A percentile compares a stretch with the other conserved stretches of the same genome.
Conservation (phyloP, 768 basidiomycete species). For the Pleurotus salmoneostramineus region DNA sequence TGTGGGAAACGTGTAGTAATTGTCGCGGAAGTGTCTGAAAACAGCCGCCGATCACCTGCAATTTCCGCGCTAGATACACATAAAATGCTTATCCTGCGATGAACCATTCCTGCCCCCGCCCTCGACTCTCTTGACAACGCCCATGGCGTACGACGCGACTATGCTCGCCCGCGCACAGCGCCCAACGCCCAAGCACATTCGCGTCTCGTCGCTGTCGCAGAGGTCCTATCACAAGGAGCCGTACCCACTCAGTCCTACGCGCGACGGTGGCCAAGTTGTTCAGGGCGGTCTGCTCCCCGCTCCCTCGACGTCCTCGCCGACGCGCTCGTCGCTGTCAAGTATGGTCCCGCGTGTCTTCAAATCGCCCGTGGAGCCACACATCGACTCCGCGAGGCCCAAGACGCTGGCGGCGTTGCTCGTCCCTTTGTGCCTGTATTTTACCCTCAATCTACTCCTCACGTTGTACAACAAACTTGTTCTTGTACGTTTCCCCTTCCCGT, state of each 20-base stretch:
- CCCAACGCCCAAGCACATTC: conserved; percentile 1
- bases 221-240: conserved; percentile 7
- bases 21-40: background rate
- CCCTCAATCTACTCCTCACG: conserved; percentile 88
- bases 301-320: conserved; percentile 3
- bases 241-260: background rate
- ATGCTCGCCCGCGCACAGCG: background rate
- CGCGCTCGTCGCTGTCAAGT: background rate
- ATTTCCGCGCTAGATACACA: background rate
- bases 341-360: conserved; percentile 12
- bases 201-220: conserved; percentile 2
- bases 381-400: conserved; percentile 10
- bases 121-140: background rate
- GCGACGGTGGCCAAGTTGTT: background rate
- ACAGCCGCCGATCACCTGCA: background rate
- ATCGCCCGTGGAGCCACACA: background rate
- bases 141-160: background rate
- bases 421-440: conserved; percentile 76
- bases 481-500: conserved; percentile 91
- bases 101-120: background rate
- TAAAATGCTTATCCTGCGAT: background rate
- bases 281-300: conserved; percentile 4
- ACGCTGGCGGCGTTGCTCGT: conserved; percentile 38
- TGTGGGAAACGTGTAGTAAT: background rate
- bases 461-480: conserved; percentile 95